Conservation (phyloP, 2,329 filamentous ascomycete genomes). For the Calonectria fujianensis region DNA sequence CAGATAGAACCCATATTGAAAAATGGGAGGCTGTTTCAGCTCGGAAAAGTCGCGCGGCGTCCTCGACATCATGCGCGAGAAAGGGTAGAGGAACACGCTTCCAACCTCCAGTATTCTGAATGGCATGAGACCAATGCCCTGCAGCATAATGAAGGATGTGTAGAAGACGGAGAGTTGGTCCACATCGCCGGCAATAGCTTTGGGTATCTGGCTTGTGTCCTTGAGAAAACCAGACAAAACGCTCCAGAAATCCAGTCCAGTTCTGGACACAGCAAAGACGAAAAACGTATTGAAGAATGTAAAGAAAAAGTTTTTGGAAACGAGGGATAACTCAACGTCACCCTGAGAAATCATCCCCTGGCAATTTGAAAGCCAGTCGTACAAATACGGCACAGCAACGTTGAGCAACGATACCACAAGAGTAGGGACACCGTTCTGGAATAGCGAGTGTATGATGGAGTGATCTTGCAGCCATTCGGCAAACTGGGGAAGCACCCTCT, state of each 20-base stretch:
- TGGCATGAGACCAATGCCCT: slow-evolving; percentile 94
- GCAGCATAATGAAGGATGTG: slow-evolving; percentile 93
- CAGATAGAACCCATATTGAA: slow-evolving; percentile 97
- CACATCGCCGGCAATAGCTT: slow-evolving; percentile 84
- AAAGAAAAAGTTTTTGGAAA: slow-evolving; percentile 99
- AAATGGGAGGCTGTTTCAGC: slow-evolving; percentile 86
- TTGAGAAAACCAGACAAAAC: slow-evolving; percentile 84
- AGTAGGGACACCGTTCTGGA: slow-evolving; percentile 92
- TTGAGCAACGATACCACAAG: slow-evolving; percentile 90
- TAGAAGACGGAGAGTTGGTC: slow-evolving; percentile 88
- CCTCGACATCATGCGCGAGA: slow-evolving; percentile 84
- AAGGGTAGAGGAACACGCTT: slow-evolving; percentile 87
- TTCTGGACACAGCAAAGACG: slow-evolving; percentile 91
- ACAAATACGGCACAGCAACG: slow-evolving; percentile 92
- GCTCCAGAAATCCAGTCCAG: slow-evolving; percentile 84
- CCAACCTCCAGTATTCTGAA: slow-evolving; percentile 94
- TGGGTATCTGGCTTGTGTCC: slow-evolving; percentile 87
- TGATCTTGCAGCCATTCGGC: slow-evolving; percentile 81
- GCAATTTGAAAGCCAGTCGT: slow-evolving; percentile 91
- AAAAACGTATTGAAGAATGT: slow-evolving; percentile 99
- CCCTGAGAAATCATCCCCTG: slow-evolving; percentile 97
- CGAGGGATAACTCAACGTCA: slow-evolving; percentile 94
- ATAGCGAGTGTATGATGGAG: slow-evolving; percentile 81
- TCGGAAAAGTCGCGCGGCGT: slow-evolving; percentile 94
- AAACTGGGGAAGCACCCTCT: slow-evolving; percentile 81